Conservation (phyloP, 805 yeast species). For the Cyberlindnera xylosilytica region DNA sequence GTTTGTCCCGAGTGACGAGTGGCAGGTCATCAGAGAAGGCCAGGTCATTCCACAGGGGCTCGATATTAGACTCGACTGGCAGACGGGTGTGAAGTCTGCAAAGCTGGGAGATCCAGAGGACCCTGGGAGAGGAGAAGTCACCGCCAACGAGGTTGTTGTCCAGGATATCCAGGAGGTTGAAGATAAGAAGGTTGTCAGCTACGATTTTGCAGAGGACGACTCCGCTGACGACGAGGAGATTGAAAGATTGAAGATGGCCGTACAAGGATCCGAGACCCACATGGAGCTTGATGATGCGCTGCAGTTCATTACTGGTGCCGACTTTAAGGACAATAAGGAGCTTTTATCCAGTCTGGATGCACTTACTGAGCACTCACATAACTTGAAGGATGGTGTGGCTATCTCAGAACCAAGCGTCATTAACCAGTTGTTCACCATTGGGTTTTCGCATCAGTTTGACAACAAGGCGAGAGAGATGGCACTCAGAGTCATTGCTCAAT, state of each 20-base stretch:
- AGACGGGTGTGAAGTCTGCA: slow-evolving; percentile 70
- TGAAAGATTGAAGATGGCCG: slow-evolving; percentile 23
- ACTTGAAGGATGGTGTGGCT: slow-evolving; percentile 55
- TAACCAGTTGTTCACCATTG: slow-evolving; percentile 32
- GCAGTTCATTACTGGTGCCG: slow-evolving; percentile 1
- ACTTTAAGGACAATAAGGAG: slow-evolving; percentile 1
- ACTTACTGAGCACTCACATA: slow-evolving; percentile 63
- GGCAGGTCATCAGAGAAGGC: slow-evolving; percentile 69
- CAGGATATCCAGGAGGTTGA: slow-evolving; percentile 13
- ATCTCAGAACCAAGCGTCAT: slow-evolving; percentile 33
- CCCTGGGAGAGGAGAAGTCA: slow-evolving; percentile 9
- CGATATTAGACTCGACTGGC: slow-evolving; percentile 63
- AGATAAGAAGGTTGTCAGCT: slow-evolving; percentile 14
- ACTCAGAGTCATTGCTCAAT: slow-evolving; percentile 58
- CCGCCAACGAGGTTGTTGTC: slow-evolving; percentile 6
- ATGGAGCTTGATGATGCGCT: slow-evolving; percentile 23
- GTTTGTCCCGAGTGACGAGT: slow-evolving; percentile 62
- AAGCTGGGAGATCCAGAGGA: slow-evolving; percentile 36
- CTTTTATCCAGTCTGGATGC: slow-evolving; percentile 32
- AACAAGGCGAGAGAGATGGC: slow-evolving; percentile 43
- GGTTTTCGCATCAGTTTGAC: slow-evolving; percentile 19
- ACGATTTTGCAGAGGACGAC: slow-evolving; percentile 13
- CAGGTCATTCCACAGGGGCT: slow-evolving; percentile 80
- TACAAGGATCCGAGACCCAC: slow-evolving; percentile 15
- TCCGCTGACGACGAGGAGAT: slow-evolving; percentile 22